phyloP scores from a whole-genome alignment of 257 asterid genomes.

The Plantago major region DNA sequence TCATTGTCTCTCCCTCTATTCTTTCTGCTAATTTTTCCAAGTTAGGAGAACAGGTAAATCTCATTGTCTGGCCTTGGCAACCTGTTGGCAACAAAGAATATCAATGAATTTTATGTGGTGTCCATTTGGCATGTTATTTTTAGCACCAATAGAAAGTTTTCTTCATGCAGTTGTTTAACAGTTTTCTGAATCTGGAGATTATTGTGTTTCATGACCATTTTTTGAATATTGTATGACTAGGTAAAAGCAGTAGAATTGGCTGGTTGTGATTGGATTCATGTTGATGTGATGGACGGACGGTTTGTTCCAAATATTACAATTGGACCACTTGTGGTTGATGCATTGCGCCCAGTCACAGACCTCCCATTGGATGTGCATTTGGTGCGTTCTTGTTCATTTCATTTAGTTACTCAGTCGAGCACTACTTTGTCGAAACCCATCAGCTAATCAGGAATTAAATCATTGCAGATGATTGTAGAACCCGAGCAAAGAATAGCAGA shows the following conservation, averaged over 20 bases:
- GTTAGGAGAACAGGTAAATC: slow-evolving; percentile 90
- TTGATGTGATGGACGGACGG: slow-evolving; percentile 99
- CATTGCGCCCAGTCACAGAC: slow-evolving; percentile 92
- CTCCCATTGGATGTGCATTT: slow-evolving; percentile 99
- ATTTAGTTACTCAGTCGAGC: slow-evolving; percentile 6
- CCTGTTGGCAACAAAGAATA: too few relatives aligned
- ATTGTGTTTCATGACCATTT: neutral
- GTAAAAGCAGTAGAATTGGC: slow-evolving; percentile 97
- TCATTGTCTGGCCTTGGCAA: neutral
- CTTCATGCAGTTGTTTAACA: neutral
- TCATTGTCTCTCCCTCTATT: slow-evolving; percentile 95
- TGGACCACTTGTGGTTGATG: slow-evolving; percentile 91
- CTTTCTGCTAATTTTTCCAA: slow-evolving; percentile 93
- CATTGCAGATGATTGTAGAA: slow-evolving; percentile 95
- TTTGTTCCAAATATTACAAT: slow-evolving; percentile 97
- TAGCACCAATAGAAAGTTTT: slow-evolving; percentile 2
- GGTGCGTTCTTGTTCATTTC: slow-evolving; percentile 41
- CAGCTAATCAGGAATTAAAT: slow-evolving; percentile 28
- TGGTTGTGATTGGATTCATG: slow-evolving; percentile 99
- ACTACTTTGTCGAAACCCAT: slow-evolving; percentile 15
- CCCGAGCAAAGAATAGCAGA: slow-evolving; percentile 98
- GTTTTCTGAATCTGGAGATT: neutral
- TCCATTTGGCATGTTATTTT: neutral
- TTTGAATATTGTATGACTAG: slow-evolving; percentile 34
- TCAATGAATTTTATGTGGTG: neutral